Conservation (phyloP, 2,329 filamentous ascomycete genomes). For the Chrysoporthe deuterocubensis region DNA sequence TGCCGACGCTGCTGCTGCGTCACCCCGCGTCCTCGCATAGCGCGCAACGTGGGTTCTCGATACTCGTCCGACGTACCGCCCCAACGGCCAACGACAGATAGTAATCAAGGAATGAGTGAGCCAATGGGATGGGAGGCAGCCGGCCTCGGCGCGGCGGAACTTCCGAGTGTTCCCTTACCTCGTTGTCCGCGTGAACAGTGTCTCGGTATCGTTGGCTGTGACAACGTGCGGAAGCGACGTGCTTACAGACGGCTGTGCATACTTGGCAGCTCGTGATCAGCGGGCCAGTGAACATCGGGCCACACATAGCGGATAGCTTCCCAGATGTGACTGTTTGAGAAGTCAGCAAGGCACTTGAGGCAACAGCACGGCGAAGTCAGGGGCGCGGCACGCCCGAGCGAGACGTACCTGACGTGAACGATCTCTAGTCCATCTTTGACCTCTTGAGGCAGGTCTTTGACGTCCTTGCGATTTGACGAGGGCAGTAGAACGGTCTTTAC, state of each 20-base stretch:
- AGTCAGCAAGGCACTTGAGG: conserved; percentile 33
- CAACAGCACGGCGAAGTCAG: conserved; percentile 24
- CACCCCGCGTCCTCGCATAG: conserved; percentile 28
- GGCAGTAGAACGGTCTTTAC: conserved; percentile 94
- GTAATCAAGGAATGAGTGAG: not conserved
- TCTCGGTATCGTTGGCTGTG: conserved; percentile 25
- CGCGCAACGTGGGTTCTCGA: conserved; percentile 28
- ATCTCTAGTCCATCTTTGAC: conserved; percentile 87
- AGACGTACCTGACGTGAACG: conserved; percentile 79
- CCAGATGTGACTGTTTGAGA: conserved; percentile 76
- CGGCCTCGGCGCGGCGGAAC: conserved; percentile 17
- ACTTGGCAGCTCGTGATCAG: conserved; percentile 65
- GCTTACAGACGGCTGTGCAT: conserved; percentile 79
- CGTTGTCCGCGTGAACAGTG: conserved; percentile 25
- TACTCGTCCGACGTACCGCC: conserved; percentile 24
- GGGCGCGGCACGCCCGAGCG: conserved; percentile 46
- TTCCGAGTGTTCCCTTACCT: not conserved
- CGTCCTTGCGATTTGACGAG: conserved; percentile 87
- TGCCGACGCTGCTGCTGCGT: conserved; percentile 28
- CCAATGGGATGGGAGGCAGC: conserved; percentile 15
- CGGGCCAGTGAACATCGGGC: conserved; percentile 87
- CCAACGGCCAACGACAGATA: conserved; percentile 16
- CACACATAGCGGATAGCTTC: conserved; percentile 90
- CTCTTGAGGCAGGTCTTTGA: conserved; percentile 86
- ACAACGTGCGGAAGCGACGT: conserved; percentile 16